A percentile compares a stretch with the other conserved stretches of the same genome.
These are phyloP conservation scores for Stromatinia cepivora DNA, from an alignment of 2,329 filamentous ascomycete genomes.

Conservation along the genomic window DNA sequence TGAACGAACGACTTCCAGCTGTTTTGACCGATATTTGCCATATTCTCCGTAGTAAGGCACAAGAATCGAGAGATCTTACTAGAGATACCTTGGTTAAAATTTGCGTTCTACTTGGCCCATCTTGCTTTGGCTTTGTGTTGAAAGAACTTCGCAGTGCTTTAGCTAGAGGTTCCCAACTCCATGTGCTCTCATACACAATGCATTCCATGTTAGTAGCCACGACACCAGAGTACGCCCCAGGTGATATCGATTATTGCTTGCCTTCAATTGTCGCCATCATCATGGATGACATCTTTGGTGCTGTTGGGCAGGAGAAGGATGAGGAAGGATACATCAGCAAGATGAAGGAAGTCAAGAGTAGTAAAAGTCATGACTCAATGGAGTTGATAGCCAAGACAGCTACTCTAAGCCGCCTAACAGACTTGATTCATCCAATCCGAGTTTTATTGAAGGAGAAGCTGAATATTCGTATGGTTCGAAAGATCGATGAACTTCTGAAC, in stretches of 20 bases:
- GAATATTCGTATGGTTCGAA: constrained; percentile 77
- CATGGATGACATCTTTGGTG: constrained; percentile 97
- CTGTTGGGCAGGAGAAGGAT: constrained; percentile 91
- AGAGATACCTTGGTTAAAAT: constrained; percentile 86
- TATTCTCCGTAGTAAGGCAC: constrained; percentile 84
- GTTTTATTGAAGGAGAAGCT: constrained; percentile 80
- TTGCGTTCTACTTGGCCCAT: constrained; percentile 73
- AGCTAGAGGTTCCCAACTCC: constrained; percentile 84
- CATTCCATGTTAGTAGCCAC: constrained; percentile 83
- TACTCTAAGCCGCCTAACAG: constrained; percentile 70
- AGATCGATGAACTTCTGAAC: constrained; percentile 85
- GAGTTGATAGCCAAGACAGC: constrained; percentile 84
- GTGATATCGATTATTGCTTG: constrained; percentile 87
- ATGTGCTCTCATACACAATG: constrained; percentile 92
- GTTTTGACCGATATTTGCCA: constrained; percentile 91
- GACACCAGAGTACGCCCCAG: constrained; percentile 70
- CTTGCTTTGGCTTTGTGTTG: constrained; percentile 88
- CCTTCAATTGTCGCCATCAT: constrained; percentile 76
- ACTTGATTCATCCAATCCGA: constrained; percentile 76
- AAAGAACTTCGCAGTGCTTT: constrained; percentile 85
- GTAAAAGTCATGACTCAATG: constrained; percentile 97
- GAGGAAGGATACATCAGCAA: constrained; percentile 92
- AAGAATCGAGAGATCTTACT: constrained; percentile 87
- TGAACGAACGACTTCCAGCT: constrained; percentile 73
- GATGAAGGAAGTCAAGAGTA: constrained; percentile 97